Percentiles rank a stretch among this genome's conserved stretches.
Evolutionary conservation across 371 early-diverging fungal genomes (phyloP).

Genomic region (Mortierella sp.): DNA sequence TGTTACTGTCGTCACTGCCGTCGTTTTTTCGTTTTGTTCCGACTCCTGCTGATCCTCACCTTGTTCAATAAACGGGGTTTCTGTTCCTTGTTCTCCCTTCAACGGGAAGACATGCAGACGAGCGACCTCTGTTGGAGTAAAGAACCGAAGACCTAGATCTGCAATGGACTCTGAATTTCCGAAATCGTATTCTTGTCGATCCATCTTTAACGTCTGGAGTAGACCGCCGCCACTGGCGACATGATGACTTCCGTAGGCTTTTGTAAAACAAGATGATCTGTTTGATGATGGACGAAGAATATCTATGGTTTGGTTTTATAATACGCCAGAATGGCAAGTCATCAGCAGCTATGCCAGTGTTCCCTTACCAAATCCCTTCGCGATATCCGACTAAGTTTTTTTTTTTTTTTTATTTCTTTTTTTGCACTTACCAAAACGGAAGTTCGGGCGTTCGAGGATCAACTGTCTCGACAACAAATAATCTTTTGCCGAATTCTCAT

Average conservation of each 20-base stretch:
- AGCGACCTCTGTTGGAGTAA: slow-evolving; percentile 81
- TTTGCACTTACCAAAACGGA: slow-evolving; percentile 70
- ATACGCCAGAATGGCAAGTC: slow-evolving; percentile 3
- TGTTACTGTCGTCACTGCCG: slow-evolving; percentile 16
- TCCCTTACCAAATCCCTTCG: too few relatives aligned
- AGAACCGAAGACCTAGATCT: slow-evolving; percentile 75
- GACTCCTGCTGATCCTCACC: not conserved
- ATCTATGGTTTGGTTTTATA: slow-evolving; percentile 59
- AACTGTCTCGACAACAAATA: slow-evolving; percentile 69
- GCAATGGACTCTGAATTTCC: slow-evolving; percentile 60
- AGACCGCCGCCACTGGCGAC: slow-evolving; percentile 37
- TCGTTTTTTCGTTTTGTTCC: not conserved
- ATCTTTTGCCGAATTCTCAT: slow-evolving; percentile 44
- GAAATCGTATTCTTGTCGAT: slow-evolving; percentile 60
- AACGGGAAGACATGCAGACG: slow-evolving; percentile 82
- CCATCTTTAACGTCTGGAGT: slow-evolving; percentile 39
- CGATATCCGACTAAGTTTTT: not conserved
- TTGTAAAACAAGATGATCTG: slow-evolving; percentile 79
- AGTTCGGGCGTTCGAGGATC: slow-evolving; percentile 73
- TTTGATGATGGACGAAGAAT: slow-evolving; percentile 64
- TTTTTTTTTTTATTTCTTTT: slow-evolving; percentile 1
- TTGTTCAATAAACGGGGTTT: not conserved
- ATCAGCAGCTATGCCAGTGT: too few relatives aligned
- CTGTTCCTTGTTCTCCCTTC: slow-evolving; percentile 7
- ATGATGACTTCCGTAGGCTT: slow-evolving; percentile 58